These are phyloP conservation scores for Aspergillus haitiensis DNA, from an alignment of 495 filamentous ascomycete genomes.

Conservation along the genomic window DNA sequence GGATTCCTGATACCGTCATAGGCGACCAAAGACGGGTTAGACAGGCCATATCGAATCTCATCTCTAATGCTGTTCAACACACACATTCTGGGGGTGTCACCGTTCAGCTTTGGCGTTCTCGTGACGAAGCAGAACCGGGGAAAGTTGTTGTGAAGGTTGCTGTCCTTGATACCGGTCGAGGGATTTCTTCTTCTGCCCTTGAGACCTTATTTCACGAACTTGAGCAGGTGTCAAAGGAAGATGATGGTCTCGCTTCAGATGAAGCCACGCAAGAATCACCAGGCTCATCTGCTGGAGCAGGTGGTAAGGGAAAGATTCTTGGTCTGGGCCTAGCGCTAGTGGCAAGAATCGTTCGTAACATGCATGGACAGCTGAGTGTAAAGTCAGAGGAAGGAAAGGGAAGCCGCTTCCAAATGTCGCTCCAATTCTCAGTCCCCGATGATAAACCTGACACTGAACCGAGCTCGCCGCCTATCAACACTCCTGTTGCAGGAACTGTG, in stretches of 20 bases:
- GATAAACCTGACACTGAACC: conserved; percentile 11
- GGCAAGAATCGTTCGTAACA: conserved; percentile 79
- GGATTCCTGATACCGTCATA: conserved; percentile 66
- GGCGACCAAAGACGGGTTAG: conserved; percentile 79
- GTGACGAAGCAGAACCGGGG: conserved; percentile 35
- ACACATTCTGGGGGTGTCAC: conserved; percentile 69
- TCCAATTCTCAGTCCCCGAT: conserved; percentile 40
- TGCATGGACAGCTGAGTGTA: conserved; percentile 84
- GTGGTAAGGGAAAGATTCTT: conserved; percentile 48
- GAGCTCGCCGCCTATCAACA: background rate
- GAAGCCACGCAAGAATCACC: too few species aligned
- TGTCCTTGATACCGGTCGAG: conserved; percentile 76
- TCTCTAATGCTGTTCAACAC: conserved; percentile 83
- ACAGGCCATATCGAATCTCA: conserved; percentile 79
- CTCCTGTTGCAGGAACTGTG: conserved; percentile 13
- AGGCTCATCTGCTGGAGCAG: conserved; percentile 17
- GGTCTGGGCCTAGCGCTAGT: conserved; percentile 87
- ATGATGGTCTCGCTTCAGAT: conserved; percentile 28
- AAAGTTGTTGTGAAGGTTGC: conserved; percentile 67
- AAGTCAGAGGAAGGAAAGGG: conserved; percentile 87
- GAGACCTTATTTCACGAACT: conserved; percentile 82
- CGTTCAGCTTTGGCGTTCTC: conserved; percentile 62
- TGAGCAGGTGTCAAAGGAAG: conserved; percentile 75
- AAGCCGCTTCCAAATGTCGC: conserved; percentile 64
- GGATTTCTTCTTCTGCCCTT: conserved; percentile 71